phyloP scores from a whole-genome alignment of 2,329 filamentous ascomycete genomes.

The Herpotrichia juniperi region DNA sequence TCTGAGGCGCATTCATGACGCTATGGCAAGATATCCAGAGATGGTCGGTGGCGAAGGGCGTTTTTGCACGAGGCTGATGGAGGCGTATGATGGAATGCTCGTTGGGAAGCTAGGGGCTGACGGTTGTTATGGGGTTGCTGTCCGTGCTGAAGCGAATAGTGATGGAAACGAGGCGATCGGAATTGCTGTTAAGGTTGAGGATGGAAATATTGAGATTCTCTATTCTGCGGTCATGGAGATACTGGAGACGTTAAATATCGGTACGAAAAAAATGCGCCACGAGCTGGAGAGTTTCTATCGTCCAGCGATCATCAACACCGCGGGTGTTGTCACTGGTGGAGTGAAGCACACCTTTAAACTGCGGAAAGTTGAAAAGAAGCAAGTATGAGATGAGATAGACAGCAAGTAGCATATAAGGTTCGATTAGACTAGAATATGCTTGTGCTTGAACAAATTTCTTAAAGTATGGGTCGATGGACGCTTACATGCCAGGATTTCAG shows the following conservation, averaged over 20 bases:
- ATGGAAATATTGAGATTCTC: constrained; percentile 53
- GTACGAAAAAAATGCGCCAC: constrained; percentile 33
- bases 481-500: too few relatives aligned
- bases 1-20: constrained; percentile 48
- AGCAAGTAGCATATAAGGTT: too few relatives aligned
- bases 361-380: too few relatives aligned
- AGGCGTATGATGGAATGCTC: constrained; percentile 42
- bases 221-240: constrained; percentile 54
- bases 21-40: constrained; percentile 52
- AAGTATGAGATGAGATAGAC: too few relatives aligned
- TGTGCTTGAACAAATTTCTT: too few relatives aligned
- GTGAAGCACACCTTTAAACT: background rate
- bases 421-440: too few relatives aligned
- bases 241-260: constrained; percentile 51
- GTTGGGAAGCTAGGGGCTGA: constrained; percentile 59
- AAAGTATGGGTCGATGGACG: too few relatives aligned
- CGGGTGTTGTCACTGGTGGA: constrained; percentile 45
- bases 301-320: constrained; percentile 46
- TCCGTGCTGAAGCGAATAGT: constrained; percentile 44
- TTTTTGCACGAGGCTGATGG: constrained; percentile 57
- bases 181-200: constrained; percentile 57
- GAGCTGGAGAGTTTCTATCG: constrained; percentile 43
- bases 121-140: constrained; percentile 55
- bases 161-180: constrained; percentile 47
- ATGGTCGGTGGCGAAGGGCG: constrained; percentile 53